Base-by-base conservation (phyloP, 768 basidiomycete genomes). In the Candolleomyces aberdarensis region DNA sequence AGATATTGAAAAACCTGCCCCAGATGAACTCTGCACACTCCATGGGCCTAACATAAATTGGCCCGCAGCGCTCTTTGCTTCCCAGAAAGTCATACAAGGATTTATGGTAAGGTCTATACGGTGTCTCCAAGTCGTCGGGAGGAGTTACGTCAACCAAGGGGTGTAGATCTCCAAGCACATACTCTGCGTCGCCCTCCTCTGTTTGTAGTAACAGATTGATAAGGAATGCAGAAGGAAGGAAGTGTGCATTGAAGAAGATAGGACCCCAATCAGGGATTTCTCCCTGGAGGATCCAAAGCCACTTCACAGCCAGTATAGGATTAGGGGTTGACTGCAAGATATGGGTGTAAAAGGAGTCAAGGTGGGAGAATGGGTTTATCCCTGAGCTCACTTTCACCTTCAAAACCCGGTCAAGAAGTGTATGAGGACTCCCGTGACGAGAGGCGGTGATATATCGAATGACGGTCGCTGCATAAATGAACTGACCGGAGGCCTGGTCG, bases 381-480 rank as follows among this genome's bases (percentile, higher is more conserved):
- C 15, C 22, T 14, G 1, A 6, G 29, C 13, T 36, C 29, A 6
- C 17, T 9, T 41, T n/a, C 11, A 41, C n/a, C 3, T 19, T n/a
- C 32, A 59, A 36, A 2, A 59, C 58, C 13, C 11, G 31, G 8
- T 67, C 60, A 8, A 67, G 51, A 5, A 58, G 62, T 20, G 58
- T 61, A 13, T 41, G 48, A 39, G 66, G 64, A 50, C 56, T 59
- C 6, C 51, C 26, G 17, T 26, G 40, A 9, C 57, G 52, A 40
- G 46, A 31, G n/a, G 48, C 41, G 6, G 36, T 36, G 14, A 67
- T 48, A 48, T 44, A 67, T 11, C 56, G 54, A 8, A 60, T 59
- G n/a, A 65, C 64, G 5, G 60, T 62, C 10, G 66, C 52, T 3
- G 66, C 64, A 46, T 64, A 62, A 17, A 67, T 63, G 48, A 63